Percentiles rank a stretch among this genome's conserved stretches.
phyloP scores from a whole-genome alignment of 2,329 filamentous ascomycete species.

The Scedosporium aurantiacum region DNA sequence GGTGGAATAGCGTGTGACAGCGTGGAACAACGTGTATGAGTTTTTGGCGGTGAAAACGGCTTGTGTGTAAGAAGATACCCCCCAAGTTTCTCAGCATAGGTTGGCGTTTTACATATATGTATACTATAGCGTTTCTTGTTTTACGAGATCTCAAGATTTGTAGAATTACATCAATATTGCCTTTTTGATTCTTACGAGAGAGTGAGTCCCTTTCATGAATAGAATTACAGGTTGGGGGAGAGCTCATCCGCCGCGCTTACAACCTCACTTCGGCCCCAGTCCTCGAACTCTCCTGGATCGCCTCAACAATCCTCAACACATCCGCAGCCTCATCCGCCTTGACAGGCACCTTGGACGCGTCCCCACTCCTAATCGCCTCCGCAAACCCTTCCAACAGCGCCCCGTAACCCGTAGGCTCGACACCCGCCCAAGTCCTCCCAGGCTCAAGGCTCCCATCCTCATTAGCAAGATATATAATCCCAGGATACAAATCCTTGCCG shows the following conservation, averaged over 20 bases:
- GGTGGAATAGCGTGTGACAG: not conserved
- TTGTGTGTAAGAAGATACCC: not conserved
- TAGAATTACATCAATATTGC: too few relatives aligned
- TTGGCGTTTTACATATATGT: not conserved
- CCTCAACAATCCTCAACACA: constrained; percentile 43
- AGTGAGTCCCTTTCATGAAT: not conserved
- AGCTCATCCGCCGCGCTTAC: not conserved
- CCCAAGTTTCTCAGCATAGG: not conserved
- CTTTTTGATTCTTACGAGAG: not conserved
- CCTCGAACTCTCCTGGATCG: constrained; percentile 36
- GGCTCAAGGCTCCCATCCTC: constrained; percentile 38
- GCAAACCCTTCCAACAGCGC: constrained; percentile 52
- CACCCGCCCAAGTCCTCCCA: constrained; percentile 38
- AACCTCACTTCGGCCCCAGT: constrained; percentile 32
- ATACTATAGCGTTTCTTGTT: not conserved
- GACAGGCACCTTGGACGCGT: constrained; percentile 40
- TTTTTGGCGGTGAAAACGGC: too few relatives aligned
- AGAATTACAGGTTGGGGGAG: not conserved
- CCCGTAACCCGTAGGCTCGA: constrained; percentile 56
- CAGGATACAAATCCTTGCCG: constrained; percentile 44
- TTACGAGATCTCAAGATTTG: too few relatives aligned
- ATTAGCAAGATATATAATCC: constrained; percentile 47
- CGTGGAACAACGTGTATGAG: too few relatives aligned
- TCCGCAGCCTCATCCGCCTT: constrained; percentile 40
- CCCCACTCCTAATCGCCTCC: constrained; percentile 33